Percentiles rank a stretch among this genome's conserved stretches.
phyloP scores from a whole-genome alignment of 2,329 filamentous ascomycete genomes.

The Chrysoporthe cubensis region DNA sequence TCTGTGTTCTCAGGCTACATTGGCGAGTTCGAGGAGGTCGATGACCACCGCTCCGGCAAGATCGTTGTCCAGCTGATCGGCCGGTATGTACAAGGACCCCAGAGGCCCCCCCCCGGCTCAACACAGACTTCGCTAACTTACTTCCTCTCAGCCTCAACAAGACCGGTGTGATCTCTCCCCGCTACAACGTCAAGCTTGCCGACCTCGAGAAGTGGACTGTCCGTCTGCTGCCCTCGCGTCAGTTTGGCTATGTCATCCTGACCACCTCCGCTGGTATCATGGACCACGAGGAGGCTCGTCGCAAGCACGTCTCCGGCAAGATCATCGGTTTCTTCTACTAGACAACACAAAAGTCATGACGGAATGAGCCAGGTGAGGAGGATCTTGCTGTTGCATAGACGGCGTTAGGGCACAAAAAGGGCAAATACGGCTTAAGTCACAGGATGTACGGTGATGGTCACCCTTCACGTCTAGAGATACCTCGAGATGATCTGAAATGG shows the following conservation, averaged over 20 bases:
- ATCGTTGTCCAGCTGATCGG: constrained; percentile 99
- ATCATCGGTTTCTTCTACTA: constrained; percentile 99
- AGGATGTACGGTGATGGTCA: constrained; percentile 19
- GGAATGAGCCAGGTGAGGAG: constrained; percentile 15
- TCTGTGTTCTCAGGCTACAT: constrained; percentile 76
- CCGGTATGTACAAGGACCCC: constrained; percentile 50
- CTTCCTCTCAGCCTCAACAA: constrained; percentile 74
- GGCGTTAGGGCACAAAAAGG: constrained; percentile 32
- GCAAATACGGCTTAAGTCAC: constrained; percentile 16
- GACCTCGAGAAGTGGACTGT: constrained; percentile 99
- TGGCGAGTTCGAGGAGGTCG: constrained; percentile 98
- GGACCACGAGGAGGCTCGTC: constrained; percentile 99
- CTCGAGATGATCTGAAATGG: constrained; percentile 20
- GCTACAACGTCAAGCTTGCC: constrained; percentile 97
- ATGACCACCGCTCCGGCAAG: constrained; percentile 99
- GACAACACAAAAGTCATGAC: constrained; percentile 32
- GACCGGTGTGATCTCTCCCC: constrained; percentile 98
- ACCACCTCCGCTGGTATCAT: constrained; percentile 99
- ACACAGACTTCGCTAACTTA: constrained; percentile 31
- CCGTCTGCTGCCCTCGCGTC: constrained; percentile 98
- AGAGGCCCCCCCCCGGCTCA: background rate
- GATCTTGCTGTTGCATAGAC: constrained; percentile 32
- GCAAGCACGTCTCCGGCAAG: constrained; percentile 99
- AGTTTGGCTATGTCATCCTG: constrained; percentile 99
- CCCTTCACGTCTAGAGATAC: constrained; percentile 18